Conservation (phyloP, 352 stramenopile genomes). For the Plasmopara halstedii region DNA sequence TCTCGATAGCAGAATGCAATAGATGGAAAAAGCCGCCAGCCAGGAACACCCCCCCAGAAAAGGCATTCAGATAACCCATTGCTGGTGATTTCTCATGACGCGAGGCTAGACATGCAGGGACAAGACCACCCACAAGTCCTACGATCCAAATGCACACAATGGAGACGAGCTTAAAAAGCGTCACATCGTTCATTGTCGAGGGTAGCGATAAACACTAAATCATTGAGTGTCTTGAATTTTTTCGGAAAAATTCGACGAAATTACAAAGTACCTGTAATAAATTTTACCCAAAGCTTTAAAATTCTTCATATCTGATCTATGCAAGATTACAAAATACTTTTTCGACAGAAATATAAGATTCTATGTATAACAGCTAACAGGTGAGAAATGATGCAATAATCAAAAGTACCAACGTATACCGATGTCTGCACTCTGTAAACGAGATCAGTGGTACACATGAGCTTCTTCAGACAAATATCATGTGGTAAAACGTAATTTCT, state of each 20-base stretch:
- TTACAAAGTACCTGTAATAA: too few relatives aligned
- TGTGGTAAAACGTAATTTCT: too few relatives aligned
- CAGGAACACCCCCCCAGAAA: constrained; percentile 72
- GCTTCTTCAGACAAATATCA: too few relatives aligned
- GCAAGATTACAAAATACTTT: too few relatives aligned
- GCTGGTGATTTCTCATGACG: constrained; percentile 28
- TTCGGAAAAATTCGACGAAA: not conserved
- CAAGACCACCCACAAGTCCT: constrained; percentile 44
- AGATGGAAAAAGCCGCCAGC: constrained; percentile 74
- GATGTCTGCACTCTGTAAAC: too few relatives aligned
- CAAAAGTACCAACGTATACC: too few relatives aligned
- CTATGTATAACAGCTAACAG: too few relatives aligned
- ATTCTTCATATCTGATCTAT: too few relatives aligned
- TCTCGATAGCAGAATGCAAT: constrained; percentile 62
- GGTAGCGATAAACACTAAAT: not conserved
- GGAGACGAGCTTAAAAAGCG: constrained; percentile 75
- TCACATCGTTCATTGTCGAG: constrained; percentile 42
- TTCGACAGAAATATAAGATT: too few relatives aligned
- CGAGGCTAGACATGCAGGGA: constrained; percentile 39
- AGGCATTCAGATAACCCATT: constrained; percentile 50
- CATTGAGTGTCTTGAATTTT: not conserved
- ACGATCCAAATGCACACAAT: constrained; percentile 68
- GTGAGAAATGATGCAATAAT: too few relatives aligned
- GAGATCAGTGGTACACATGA: too few relatives aligned
- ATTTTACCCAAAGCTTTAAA: too few relatives aligned